Percentiles rank a stretch among this genome's conserved stretches.
Evolutionary conservation across 495 filamentous ascomycete genomes (phyloP).

Genomic region (Bombardia bombarda): DNA sequence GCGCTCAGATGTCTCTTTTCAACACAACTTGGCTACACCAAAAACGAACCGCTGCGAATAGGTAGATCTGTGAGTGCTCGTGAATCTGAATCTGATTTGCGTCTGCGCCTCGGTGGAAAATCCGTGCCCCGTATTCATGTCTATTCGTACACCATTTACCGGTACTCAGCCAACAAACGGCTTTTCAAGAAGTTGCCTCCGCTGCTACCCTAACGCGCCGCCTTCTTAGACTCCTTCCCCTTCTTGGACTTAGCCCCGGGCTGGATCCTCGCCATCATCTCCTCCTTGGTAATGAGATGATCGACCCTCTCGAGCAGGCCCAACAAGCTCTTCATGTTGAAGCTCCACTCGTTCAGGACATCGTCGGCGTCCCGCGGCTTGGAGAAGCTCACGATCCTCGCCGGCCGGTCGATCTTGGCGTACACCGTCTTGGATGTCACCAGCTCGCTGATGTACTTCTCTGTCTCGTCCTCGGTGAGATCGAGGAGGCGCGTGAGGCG

Average conservation of each 20-base stretch:
- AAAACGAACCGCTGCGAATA: no score
- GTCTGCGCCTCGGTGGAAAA: neutral
- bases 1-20: no score
- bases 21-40: no score
- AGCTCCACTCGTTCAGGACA: conserved; percentile 96
- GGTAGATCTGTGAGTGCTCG: no score
- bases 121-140: no score
- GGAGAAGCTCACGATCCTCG: conserved; percentile 83
- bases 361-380: conserved; percentile 94
- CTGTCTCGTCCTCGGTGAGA: conserved; percentile 88
- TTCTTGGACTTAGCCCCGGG: conserved; percentile 41
- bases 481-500: conserved; percentile 85
- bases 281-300: conserved; percentile 98
- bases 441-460: conserved; percentile 92
- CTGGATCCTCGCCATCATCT: conserved; percentile 98
- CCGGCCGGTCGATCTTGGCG: conserved; percentile 94
- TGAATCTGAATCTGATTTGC: no score
- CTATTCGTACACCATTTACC: conserved; percentile 12
- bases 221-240: conserved; percentile 15
- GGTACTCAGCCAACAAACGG: neutral
- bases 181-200: no score
- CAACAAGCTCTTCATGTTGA: conserved; percentile 94
- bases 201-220: no score
- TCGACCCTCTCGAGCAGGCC: conserved; percentile 90
- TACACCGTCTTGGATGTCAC: conserved; percentile 96